Percentiles rank a stretch among this genome's conserved stretches.
These are phyloP conservation scores for Pseudogymnoascus sp. DNA, from an alignment of 2,329 filamentous ascomycete species.

Conservation along the genomic window DNA sequence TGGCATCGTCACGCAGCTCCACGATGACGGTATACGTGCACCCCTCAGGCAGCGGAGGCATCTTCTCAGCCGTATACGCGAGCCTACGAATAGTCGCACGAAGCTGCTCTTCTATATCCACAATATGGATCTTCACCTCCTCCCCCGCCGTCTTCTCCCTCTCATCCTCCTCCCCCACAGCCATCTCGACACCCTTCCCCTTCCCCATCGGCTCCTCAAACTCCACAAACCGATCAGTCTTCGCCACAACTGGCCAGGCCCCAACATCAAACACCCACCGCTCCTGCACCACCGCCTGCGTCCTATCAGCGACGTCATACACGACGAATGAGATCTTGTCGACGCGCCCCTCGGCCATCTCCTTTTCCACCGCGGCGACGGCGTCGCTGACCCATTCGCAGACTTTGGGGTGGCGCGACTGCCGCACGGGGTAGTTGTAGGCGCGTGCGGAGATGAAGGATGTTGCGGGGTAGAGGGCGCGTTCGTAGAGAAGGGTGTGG, in stretches of 20 bases:
- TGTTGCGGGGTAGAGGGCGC: conserved; percentile 54
- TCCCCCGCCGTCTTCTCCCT: conserved; percentile 12
- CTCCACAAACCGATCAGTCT: conserved; percentile 28
- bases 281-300: conserved; percentile 30
- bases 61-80: conserved; percentile 48
- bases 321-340: conserved; percentile 30
- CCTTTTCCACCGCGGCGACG: conserved; percentile 49
- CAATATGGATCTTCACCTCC: conserved; percentile 36
- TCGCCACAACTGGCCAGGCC: conserved; percentile 30
- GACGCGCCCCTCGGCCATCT: conserved; percentile 46
- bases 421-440: conserved; percentile 63
- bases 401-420: conserved; percentile 61
- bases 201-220: conserved; percentile 23
- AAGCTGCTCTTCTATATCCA: conserved; percentile 64
- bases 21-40: conserved; percentile 72
- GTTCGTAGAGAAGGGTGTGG: conserved; percentile 62
- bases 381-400: conserved; percentile 63
- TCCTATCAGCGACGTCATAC: conserved; percentile 20
- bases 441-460: conserved; percentile 60
- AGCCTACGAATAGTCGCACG: conserved; percentile 58
- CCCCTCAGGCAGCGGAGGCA: conserved; percentile 49
- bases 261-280: conserved; percentile 35
- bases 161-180: conserved; percentile 8
- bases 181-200: conserved; percentile 10
- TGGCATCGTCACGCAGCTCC: conserved; percentile 52